These are phyloP conservation scores for Saccharomycopsis sp. DNA, from an alignment of 805 yeast species.

Conservation along the genomic window DNA sequence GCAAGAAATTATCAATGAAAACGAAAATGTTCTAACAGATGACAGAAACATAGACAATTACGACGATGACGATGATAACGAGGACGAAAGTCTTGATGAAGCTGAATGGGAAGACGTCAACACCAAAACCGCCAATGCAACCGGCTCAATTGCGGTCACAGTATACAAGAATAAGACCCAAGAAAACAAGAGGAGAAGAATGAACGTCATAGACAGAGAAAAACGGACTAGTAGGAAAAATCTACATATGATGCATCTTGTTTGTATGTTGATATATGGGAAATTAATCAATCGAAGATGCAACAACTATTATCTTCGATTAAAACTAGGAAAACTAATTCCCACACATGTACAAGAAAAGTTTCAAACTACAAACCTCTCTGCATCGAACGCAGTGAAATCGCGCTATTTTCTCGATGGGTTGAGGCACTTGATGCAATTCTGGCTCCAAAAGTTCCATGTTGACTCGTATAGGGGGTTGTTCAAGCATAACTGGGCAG, in stretches of 20 bases:
- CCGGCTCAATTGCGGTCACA: conserved; percentile 5
- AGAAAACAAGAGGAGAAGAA: conserved; percentile 23
- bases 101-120: conserved; percentile 36
- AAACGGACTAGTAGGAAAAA: conserved; percentile 47
- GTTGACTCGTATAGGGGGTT: conserved; percentile 35
- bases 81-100: conserved; percentile 28
- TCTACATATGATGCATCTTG: conserved; percentile 54
- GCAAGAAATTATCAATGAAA: too few species aligned
- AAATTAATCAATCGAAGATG: conserved; percentile 70
- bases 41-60: too few species aligned
- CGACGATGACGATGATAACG: conserved; percentile 20
- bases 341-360: conserved; percentile 42
- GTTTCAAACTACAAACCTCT: conserved; percentile 34
- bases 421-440: conserved; percentile 54
- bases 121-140: conserved; percentile 21
- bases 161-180: conserved; percentile 20
- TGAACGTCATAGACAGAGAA: conserved; percentile 40
- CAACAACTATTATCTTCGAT: conserved; percentile 38
- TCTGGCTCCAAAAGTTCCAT: conserved; percentile 52
- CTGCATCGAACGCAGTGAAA: conserved; percentile 39
- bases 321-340: conserved; percentile 37
- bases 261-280: conserved; percentile 61
- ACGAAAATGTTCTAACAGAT: too few species aligned
- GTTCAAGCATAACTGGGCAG: conserved; percentile 42
- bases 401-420: conserved; percentile 73